Conservation (phyloP, 23 red algal species). For the Gracilaria caudata region DNA sequence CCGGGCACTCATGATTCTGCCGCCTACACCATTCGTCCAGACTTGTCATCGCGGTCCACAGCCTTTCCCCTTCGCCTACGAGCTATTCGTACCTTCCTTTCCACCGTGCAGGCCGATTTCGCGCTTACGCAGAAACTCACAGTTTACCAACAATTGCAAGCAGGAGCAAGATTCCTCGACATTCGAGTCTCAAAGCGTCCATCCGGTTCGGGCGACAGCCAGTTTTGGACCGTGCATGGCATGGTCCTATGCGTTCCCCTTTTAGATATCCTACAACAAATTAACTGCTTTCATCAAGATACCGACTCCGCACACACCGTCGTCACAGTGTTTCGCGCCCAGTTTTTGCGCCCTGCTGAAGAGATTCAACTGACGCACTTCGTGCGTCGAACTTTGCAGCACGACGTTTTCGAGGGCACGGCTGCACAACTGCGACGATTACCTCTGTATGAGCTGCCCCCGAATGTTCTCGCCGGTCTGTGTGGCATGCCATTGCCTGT, state of each 20-base stretch:
- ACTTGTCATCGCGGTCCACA: conserved; percentile 52
- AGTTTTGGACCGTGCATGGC: conserved; percentile 69
- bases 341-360: conserved; percentile 26
- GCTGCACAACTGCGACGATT: conserved; percentile 38
- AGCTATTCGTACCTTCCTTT: conserved; percentile 26
- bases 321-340: conserved; percentile 47
- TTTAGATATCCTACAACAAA: conserved; percentile 47
- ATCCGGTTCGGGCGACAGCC: conserved; percentile 1
- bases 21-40: conserved; percentile 55
- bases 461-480: conserved; percentile 68
- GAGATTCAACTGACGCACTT: conserved; percentile 21
- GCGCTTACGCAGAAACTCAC: conserved; percentile 62
- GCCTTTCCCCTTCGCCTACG: conserved; percentile 39
- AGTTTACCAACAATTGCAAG: conserved; percentile 54
- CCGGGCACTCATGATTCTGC: conserved; percentile 75
- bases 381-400: conserved; percentile 16
- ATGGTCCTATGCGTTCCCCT: conserved; percentile 71
- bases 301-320: conserved; percentile 25
- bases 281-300: conserved; percentile 65
- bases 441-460: conserved; percentile 33
- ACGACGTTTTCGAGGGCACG: conserved; percentile 40
- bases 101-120: conserved; percentile 56
- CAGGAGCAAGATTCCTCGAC: conserved; percentile 76
- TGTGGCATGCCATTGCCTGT: conserved; percentile 15
- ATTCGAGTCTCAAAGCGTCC: conserved; percentile 71